Conservation (phyloP, 352 stramenopile species). For the Pythium aphanidermatum region DNA sequence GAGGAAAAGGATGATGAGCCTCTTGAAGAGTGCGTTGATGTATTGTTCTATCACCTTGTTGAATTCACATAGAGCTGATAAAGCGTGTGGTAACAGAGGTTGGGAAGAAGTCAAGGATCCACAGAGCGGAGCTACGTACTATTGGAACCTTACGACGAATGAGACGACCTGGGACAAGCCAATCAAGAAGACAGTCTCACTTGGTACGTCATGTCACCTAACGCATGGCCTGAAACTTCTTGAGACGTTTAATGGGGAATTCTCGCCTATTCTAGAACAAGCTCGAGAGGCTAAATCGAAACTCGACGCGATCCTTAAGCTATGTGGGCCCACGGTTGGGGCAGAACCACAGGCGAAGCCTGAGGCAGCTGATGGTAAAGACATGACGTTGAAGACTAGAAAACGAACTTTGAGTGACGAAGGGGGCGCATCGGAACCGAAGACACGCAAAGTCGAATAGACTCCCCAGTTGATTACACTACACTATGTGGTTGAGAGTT, state of each 20-base stretch:
- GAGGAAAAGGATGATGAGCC: slow-evolving; percentile 3
- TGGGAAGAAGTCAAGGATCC: slow-evolving; percentile 63
- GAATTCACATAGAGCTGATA: background rate
- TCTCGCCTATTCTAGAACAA: slow-evolving; percentile 7
- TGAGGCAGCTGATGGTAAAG: background rate
- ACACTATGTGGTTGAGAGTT: too few species aligned
- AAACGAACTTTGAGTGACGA: too few species aligned
- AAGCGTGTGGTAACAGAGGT: slow-evolving; percentile 23
- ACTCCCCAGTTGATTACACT: too few species aligned
- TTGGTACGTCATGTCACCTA: slow-evolving; percentile 27
- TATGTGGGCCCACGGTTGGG: slow-evolving; percentile 17
- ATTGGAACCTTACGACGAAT: slow-evolving; percentile 70
- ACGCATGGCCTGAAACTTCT: background rate
- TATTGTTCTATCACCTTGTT: background rate
- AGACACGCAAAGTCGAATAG: too few species aligned
- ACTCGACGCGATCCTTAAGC: slow-evolving; percentile 20
- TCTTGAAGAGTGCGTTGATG: slow-evolving; percentile 13
- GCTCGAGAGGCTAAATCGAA: slow-evolving; percentile 21
- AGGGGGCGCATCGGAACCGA: too few species aligned
- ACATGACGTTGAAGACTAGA: too few species aligned
- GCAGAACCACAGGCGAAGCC: background rate
- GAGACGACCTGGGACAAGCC: slow-evolving; percentile 69
- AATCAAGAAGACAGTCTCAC: slow-evolving; percentile 34
- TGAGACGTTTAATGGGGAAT: background rate
- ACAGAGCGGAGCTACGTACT: slow-evolving; percentile 51